Conservation (phyloP, 129 eudicot species). For the Escallonia rubra region DNA sequence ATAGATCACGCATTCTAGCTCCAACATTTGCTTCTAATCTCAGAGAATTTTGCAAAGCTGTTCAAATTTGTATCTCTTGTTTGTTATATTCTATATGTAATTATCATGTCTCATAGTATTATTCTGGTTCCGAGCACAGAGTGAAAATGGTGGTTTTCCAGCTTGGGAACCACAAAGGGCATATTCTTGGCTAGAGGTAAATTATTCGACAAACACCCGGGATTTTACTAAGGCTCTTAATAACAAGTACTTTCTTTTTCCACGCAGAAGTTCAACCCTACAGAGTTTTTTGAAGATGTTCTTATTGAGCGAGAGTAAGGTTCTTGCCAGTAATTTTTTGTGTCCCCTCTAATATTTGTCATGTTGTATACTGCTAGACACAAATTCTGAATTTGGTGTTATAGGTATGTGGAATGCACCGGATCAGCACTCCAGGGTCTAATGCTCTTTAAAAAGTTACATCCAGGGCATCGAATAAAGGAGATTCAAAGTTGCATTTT, state of each 20-base stretch:
- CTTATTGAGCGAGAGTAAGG: conserved; percentile 69
- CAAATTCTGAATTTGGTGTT: background rate
- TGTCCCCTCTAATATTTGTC: background rate
- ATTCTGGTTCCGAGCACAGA: conserved; percentile 19
- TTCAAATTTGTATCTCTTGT: too few relatives aligned
- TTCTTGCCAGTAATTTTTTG: background rate
- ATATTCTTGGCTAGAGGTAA: conserved; percentile 67
- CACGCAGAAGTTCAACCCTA: conserved; percentile 49
- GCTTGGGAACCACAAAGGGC: conserved; percentile 75
- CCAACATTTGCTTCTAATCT: background rate
- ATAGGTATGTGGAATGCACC: conserved; percentile 75
- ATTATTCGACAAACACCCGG: background rate
- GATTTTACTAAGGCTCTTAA: background rate
- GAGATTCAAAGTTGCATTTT: conserved; percentile 44
- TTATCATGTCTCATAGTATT: conserved; percentile 3
- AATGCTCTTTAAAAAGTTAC: conserved; percentile 37
- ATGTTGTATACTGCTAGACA: background rate
- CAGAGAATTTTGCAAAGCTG: too few relatives aligned
- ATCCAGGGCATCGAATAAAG: conserved; percentile 45
- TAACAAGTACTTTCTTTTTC: background rate
- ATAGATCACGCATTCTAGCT: background rate
- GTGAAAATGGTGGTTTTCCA: conserved; percentile 42
- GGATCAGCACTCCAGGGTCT: conserved; percentile 45
- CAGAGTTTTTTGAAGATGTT: conserved; percentile 57
- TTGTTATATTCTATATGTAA: too few relatives aligned